A percentile compares a stretch with the other conserved stretches of the same genome.
These are phyloP conservation scores for Claviceps pazoutovae DNA, from an alignment of 2,329 filamentous ascomycete genomes.

Conservation along the genomic window DNA sequence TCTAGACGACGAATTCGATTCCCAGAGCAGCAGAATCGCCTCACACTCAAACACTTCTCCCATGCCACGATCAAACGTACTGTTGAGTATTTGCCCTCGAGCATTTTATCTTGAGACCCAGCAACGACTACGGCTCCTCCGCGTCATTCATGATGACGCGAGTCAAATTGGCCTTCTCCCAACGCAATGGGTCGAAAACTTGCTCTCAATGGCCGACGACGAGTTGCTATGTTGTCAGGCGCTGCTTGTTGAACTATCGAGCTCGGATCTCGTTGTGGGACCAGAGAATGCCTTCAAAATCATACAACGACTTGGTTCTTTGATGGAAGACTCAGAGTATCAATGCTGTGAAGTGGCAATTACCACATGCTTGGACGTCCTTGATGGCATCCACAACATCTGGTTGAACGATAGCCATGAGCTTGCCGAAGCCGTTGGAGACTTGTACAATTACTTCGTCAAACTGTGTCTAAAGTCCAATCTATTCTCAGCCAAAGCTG, in stretches of 20 bases:
- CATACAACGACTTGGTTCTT: conserved; percentile 34
- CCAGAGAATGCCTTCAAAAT: conserved; percentile 32
- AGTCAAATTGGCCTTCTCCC: conserved; percentile 37
- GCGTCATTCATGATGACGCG: conserved; percentile 26
- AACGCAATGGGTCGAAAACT: conserved; percentile 31
- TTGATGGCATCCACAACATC: conserved; percentile 46
- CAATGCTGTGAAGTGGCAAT: conserved; percentile 63
- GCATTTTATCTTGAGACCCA: conserved; percentile 36
- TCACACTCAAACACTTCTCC: conserved; percentile 21
- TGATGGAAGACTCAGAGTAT: conserved; percentile 45
- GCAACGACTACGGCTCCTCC: conserved; percentile 31
- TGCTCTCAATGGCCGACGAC: conserved; percentile 36
- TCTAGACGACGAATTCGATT: conserved; percentile 50
- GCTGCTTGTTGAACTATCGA: conserved; percentile 38
- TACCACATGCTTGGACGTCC: conserved; percentile 50
- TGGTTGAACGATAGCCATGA: conserved; percentile 49
- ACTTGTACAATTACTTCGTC: conserved; percentile 70
- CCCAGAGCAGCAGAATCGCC: conserved; percentile 38
- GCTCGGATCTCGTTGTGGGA: conserved; percentile 37
- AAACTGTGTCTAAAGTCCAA: conserved; percentile 51
- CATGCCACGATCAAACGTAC: conserved; percentile 32
- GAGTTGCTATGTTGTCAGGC: conserved; percentile 38
- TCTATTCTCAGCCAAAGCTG: conserved; percentile 54
- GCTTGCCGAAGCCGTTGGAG: conserved; percentile 52
- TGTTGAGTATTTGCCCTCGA: conserved; percentile 26